Conservation (phyloP, 768 basidiomycete genomes). For the Myochromella boudieri region DNA sequence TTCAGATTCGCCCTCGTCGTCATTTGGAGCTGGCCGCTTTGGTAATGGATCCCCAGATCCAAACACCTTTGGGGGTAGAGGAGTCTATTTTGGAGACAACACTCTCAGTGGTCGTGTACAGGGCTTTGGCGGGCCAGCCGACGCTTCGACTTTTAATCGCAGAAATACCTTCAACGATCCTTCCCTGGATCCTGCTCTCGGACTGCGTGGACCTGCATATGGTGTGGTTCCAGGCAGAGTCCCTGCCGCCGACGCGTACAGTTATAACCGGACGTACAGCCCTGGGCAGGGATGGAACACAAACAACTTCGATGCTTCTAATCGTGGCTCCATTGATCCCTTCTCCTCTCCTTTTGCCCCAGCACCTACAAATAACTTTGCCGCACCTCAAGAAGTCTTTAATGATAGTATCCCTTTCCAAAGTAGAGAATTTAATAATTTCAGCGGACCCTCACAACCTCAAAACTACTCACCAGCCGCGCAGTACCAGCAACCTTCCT, state of each 20-base stretch:
- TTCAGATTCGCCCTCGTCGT: slow-evolving; percentile 74
- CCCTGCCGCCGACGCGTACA: slow-evolving; percentile 38
- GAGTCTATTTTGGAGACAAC: slow-evolving; percentile 34
- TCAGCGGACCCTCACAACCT: slow-evolving; percentile 13
- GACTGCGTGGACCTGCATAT: slow-evolving; percentile 28
- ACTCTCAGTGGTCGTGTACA: slow-evolving; percentile 34
- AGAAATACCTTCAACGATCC: slow-evolving; percentile 40
- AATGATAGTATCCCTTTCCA: slow-evolving; percentile 7
- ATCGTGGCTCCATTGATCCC: slow-evolving; percentile 13
- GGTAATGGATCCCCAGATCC: slow-evolving; percentile 71
- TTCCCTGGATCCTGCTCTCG: slow-evolving; percentile 34
- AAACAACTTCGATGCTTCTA: slow-evolving; percentile 14
- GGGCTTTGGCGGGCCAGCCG: slow-evolving; percentile 22
- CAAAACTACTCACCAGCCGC: slow-evolving; percentile 19
- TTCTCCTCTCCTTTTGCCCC: slow-evolving; percentile 18
- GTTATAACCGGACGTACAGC: slow-evolving; percentile 32
- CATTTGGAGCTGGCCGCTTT: slow-evolving; percentile 63
- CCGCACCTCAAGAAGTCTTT: slow-evolving; percentile 12
- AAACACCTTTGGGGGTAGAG: slow-evolving; percentile 50
- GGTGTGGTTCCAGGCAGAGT: slow-evolving; percentile 29
- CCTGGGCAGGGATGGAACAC: slow-evolving; percentile 26
- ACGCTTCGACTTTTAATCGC: slow-evolving; percentile 31
- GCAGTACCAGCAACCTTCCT: slow-evolving; percentile 9
- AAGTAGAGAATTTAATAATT: slow-evolving; percentile 10
- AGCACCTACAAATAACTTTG: slow-evolving; percentile 10